A percentile compares a stretch with the other conserved stretches of the same genome.
Conservation (phyloP, 2,329 filamentous ascomycete species). For the Arthrobotrys sphaeroides region DNA sequence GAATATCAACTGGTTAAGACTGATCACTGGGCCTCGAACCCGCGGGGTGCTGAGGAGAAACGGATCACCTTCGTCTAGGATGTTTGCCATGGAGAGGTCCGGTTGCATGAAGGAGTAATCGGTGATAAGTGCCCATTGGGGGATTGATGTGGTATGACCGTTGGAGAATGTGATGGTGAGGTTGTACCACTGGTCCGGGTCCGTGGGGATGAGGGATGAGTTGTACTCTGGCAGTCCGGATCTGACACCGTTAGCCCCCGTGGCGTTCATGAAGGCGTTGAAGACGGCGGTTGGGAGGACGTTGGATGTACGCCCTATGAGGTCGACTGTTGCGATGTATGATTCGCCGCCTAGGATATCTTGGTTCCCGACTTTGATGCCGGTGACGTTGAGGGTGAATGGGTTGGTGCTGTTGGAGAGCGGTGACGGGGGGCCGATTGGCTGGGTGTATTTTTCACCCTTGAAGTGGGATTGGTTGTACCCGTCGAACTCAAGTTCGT, state of each 20-base stretch:
- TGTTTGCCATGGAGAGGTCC: background rate
- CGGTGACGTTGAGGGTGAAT: slow-evolving; percentile 21
- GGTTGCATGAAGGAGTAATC: background rate
- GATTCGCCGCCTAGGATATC: background rate
- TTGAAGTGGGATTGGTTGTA: slow-evolving; percentile 19
- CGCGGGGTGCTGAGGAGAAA: too few species aligned
- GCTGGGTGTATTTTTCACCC: slow-evolving; percentile 5
- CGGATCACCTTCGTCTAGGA: background rate
- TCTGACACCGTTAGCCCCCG: background rate
- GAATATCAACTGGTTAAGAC: background rate
- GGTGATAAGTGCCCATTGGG: background rate
- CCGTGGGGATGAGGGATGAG: background rate
- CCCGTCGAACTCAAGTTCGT: slow-evolving; percentile 28
- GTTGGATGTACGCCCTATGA: background rate
- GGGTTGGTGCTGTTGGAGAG: slow-evolving; percentile 6
- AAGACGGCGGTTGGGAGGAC: background rate
- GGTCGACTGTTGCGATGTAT: slow-evolving; percentile 5
- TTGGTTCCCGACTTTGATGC: background rate
- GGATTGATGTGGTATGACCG: background rate
- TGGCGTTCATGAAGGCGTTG: background rate
- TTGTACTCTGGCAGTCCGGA: background rate
- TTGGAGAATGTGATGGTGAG: slow-evolving; percentile 25
- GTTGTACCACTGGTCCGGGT: slow-evolving; percentile 2
- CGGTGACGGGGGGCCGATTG: slow-evolving; percentile 10
- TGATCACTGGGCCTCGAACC: background rate